Evolutionary conservation across 805 yeast species (phyloP).

Genomic region (Maudiozyma turicensis): DNA sequence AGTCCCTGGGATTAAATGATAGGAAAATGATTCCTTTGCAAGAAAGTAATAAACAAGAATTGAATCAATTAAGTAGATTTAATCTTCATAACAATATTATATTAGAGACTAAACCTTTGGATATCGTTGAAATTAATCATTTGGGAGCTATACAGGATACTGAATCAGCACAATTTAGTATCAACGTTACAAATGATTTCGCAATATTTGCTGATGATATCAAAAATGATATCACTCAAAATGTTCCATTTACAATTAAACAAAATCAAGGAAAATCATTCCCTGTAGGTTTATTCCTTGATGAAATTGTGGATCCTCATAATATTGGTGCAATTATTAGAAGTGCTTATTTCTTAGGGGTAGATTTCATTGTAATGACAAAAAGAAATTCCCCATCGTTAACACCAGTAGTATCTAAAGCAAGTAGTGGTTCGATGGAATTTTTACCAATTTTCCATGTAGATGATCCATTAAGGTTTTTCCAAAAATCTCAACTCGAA

Average conservation of each 20-base stretch:
- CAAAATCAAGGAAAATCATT: constrained; percentile 20
- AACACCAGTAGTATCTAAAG: constrained; percentile 69
- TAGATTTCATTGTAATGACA: constrained; percentile 64
- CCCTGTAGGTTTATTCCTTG: constrained; percentile 69
- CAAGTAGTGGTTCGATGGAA: constrained; percentile 81
- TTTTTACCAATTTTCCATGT: constrained; percentile 51
- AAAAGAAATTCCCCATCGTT: constrained; percentile 62
- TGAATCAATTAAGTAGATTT: constrained; percentile 51
- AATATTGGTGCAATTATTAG: constrained; percentile 78
- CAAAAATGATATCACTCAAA: not conserved
- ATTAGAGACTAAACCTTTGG: constrained; percentile 44
- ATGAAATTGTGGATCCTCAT: constrained; percentile 78
- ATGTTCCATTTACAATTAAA: not conserved
- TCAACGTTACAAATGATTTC: constrained; percentile 11
- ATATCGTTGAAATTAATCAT: constrained; percentile 15
- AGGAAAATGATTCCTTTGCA: constrained; percentile 17
- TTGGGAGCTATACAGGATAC: constrained; percentile 24
- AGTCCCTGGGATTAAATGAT: constrained; percentile 35
- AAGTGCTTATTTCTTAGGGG: constrained; percentile 75
- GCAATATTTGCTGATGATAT: constrained; percentile 2
- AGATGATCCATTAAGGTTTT: constrained; percentile 50
- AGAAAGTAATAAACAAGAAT: constrained; percentile 33
- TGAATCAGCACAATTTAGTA: constrained; percentile 7
- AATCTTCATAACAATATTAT: constrained; percentile 80
- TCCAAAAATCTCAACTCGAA: constrained; percentile 40